phyloP scores from a whole-genome alignment of 2,329 filamentous ascomycete species.

The Penicillium rolfsii region DNA sequence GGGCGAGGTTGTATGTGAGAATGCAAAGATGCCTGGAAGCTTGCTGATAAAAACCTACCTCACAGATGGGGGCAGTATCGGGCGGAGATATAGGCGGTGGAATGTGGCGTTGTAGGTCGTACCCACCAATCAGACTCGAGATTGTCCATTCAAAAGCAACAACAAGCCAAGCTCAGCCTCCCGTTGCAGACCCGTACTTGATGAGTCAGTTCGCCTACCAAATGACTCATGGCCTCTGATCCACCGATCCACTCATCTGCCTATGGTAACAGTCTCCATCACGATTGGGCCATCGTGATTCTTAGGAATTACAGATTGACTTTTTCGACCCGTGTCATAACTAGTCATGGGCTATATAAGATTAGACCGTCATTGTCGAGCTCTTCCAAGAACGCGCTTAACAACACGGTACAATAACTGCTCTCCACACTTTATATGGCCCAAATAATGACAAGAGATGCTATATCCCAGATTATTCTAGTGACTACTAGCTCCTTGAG shows the following conservation, averaged over 20 bases:
- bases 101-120: background rate
- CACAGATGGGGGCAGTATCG: constrained; percentile 20
- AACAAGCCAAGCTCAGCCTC: background rate
- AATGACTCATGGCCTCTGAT: constrained; percentile 15
- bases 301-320: background rate
- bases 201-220: constrained; percentile 14
- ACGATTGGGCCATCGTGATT: background rate
- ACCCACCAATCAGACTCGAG: background rate
- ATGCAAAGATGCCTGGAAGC: constrained; percentile 17
- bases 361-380: background rate
- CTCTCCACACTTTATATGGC: no score
- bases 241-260: background rate
- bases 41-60: constrained; percentile 27
- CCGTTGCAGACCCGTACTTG: background rate
- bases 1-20: constrained; percentile 16
- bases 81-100: constrained; percentile 25
- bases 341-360: background rate
- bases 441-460: no score
- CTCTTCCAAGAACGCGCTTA: background rate
- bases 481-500: background rate
- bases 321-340: background rate
- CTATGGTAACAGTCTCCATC: background rate
- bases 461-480: no score
- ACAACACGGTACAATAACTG: no score
- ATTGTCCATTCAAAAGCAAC: no score